Evolutionary conservation across 441 rosid genomes (phyloP).

Genomic region (Gossypium laxum): DNA sequence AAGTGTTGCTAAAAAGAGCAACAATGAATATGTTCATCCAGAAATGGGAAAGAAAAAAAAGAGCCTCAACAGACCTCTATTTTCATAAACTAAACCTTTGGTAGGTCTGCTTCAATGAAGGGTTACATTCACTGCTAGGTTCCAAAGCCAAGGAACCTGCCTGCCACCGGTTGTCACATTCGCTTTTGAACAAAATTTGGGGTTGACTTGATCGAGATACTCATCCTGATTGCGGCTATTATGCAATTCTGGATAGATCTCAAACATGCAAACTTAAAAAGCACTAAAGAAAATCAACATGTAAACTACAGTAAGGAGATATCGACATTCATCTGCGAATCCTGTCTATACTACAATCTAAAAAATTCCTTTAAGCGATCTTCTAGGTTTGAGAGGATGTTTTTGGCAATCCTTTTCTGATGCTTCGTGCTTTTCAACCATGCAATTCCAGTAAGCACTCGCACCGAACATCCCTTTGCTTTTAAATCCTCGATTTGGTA

Average conservation of each 20-base stretch:
- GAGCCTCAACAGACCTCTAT: neutral
- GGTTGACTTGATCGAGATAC: neutral
- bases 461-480: conserved; percentile 46
- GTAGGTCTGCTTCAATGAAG: neutral
- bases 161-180: neutral
- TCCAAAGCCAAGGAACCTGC: neutral
- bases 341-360: neutral
- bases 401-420: conserved; percentile 66
- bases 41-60: neutral
- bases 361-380: conserved; percentile 57
- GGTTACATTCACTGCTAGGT: neutral
- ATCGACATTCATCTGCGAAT: neutral
- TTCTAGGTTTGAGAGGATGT: conserved; percentile 49
- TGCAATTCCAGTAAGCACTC: conserved; percentile 58
- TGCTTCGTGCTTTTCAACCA: conserved; percentile 82
- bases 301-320: neutral
- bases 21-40: neutral
- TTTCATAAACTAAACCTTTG: neutral
- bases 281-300: neutral
- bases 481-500: conserved; percentile 69
- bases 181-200: neutral
- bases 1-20: neutral
- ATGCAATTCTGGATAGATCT: neutral
- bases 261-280: neutral
- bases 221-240: neutral